Percentiles rank a stretch among this genome's conserved stretches.
Evolutionary conservation across 768 basidiomycete genomes (phyloP).

Genomic region (Podaxis mareebaensis): DNA sequence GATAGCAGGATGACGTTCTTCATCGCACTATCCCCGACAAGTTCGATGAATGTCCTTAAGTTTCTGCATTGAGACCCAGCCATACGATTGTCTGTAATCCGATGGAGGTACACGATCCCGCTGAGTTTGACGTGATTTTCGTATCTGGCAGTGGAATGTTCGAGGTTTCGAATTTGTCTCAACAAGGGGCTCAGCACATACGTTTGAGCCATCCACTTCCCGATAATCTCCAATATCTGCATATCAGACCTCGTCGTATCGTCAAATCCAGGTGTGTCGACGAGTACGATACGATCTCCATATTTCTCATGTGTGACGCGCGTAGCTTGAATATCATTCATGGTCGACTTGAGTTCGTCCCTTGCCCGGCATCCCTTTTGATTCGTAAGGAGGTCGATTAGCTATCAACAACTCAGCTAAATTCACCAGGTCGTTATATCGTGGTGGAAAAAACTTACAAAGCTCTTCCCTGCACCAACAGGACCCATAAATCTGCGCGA

Average conservation of each 20-base stretch:
- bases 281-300: constrained; percentile 11
- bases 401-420: not conserved
- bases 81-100: constrained; percentile 42
- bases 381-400: constrained; percentile 13
- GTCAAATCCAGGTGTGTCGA: constrained; percentile 17
- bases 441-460: not conserved
- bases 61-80: constrained; percentile 41
- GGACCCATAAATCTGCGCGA: constrained; percentile 7
- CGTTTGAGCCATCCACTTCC: constrained; percentile 7
- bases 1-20: constrained; percentile 49
- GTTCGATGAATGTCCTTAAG: constrained; percentile 44
- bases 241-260: constrained; percentile 1
- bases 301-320: constrained; percentile 10
- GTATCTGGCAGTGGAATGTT: not conserved
- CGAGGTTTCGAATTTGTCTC: too few relatives aligned
- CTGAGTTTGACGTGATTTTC: constrained; percentile 10
- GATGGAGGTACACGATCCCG: constrained; percentile 46
- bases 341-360: not conserved
- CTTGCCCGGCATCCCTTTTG: not conserved
- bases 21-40: constrained; percentile 46
- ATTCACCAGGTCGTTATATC: not conserved
- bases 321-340: not conserved
- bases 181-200: not conserved
- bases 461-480: constrained; percentile 16
- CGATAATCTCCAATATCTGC: constrained; percentile 6